Conservation (phyloP, 108 stramenopile genomes). For the Nannochloropsis gaditana region DNA sequence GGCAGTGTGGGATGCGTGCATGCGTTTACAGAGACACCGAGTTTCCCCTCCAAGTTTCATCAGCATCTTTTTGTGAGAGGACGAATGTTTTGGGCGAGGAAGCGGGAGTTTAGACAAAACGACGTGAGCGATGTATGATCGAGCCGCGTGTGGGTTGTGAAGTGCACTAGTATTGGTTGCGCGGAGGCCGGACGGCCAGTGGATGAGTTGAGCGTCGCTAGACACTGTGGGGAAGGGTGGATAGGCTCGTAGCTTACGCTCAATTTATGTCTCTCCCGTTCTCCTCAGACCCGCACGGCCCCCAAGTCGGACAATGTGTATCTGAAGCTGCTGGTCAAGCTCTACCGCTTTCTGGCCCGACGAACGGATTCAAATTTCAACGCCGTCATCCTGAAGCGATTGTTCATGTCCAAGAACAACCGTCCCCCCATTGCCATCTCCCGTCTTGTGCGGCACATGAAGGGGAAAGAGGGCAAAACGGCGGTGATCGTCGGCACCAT, state of each 20-base stretch:
- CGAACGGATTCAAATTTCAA: conserved; percentile 95
- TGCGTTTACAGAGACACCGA: too few species aligned
- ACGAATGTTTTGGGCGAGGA: too few species aligned
- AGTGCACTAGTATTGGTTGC: too few species aligned
- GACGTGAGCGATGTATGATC: too few species aligned
- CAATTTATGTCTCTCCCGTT: background rate
- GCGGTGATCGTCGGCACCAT: conserved; percentile 97
- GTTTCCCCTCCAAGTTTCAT: too few species aligned
- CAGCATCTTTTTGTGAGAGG: too few species aligned
- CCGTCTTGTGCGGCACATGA: conserved; percentile 91
- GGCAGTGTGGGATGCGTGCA: too few species aligned
- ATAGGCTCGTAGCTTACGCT: background rate
- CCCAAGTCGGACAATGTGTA: conserved; percentile 96
- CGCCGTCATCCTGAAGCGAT: conserved; percentile 86
- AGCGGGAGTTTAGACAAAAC: too few species aligned
- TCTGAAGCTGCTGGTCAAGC: conserved; percentile 93
- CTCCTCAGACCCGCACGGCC: conserved; percentile 58
- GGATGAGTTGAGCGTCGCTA: too few species aligned
- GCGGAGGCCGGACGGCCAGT: too few species aligned
- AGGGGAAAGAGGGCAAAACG: conserved; percentile 88
- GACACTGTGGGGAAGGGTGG: too few species aligned
- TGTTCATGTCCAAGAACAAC: conserved; percentile 97
- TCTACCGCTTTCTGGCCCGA: conserved; percentile 95
- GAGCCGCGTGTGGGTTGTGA: too few species aligned
- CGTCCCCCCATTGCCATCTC: conserved; percentile 87